phyloP scores from a whole-genome alignment of 176 grass and related monocot species.

The Poa annua region DNA sequence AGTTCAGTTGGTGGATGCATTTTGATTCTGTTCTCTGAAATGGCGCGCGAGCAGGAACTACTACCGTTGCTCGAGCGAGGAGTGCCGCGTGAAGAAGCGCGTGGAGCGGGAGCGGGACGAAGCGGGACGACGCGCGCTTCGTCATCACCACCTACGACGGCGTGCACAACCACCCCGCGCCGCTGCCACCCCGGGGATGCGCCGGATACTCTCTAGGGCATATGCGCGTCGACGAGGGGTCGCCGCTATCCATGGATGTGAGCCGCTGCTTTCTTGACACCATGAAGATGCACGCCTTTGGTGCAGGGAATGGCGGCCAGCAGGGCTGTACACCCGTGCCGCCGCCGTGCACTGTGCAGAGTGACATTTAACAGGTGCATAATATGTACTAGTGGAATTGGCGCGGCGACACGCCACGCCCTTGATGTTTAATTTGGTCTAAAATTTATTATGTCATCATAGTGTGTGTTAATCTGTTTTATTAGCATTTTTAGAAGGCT shows the following conservation, averaged over 20 bases:
- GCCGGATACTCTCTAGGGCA: conserved; percentile 11
- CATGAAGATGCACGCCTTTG: neutral
- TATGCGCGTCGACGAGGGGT: neutral
- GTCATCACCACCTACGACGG: conserved; percentile 86
- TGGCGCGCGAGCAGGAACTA: conserved; percentile 61
- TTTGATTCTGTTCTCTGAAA: neutral
- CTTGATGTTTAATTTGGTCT: no score
- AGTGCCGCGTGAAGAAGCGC: conserved; percentile 79
- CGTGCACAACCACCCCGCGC: conserved; percentile 64
- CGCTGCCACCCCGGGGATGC: neutral
- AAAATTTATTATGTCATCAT: no score
- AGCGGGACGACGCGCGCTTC: conserved; percentile 58
- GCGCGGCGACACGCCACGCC: no score
- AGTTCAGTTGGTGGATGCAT: neutral
- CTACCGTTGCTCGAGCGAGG: conserved; percentile 62
- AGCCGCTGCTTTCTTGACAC: conserved; percentile 19
- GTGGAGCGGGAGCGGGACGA: conserved; percentile 66
- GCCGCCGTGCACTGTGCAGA: neutral
- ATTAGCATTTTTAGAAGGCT: no score
- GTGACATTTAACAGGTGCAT: neutral
- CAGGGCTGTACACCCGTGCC: neutral
- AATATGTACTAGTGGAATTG: no score
- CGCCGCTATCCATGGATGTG: neutral
- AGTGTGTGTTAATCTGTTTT: no score
- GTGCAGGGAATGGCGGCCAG: neutral